Evolutionary conservation across 2,329 filamentous ascomycete genomes (phyloP).

Genomic region (Rutstroemia sp.): DNA sequence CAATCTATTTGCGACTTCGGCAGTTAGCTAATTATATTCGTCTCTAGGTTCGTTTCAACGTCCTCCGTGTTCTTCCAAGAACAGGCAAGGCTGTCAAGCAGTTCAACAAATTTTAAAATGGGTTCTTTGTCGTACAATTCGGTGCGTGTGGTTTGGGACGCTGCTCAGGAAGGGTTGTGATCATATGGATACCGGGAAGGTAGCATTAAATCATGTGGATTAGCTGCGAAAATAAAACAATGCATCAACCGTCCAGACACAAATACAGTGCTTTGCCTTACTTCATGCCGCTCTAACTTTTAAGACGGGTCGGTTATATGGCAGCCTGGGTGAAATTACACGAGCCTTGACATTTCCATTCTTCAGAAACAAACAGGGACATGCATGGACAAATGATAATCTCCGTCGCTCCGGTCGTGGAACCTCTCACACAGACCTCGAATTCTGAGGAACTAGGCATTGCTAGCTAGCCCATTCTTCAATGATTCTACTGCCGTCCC

Average conservation of each 20-base stretch:
- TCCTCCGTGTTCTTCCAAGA: constrained; percentile 95
- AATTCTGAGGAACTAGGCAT: too few species aligned
- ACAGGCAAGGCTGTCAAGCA: constrained; percentile 96
- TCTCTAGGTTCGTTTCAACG: constrained; percentile 91
- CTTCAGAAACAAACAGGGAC: too few species aligned
- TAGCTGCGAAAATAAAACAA: constrained; percentile 27
- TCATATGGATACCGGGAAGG: constrained; percentile 23
- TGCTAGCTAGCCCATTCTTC: too few species aligned
- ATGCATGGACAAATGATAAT: too few species aligned
- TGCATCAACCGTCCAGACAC: constrained; percentile 22
- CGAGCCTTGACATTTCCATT: too few species aligned
- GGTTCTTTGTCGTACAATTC: constrained; percentile 16
- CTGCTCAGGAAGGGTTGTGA: constrained; percentile 27
- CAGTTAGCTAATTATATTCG: background rate
- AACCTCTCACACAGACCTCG: too few species aligned
- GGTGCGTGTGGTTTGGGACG: constrained; percentile 30
- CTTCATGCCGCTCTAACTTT: background rate
- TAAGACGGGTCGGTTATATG: background rate
- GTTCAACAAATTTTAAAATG: constrained; percentile 93
- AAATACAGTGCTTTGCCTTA: background rate
- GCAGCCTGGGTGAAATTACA: background rate
- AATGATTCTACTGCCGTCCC: too few species aligned
- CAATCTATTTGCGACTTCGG: background rate
- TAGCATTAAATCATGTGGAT: constrained; percentile 26
- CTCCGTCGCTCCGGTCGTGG: too few species aligned